Base-by-base conservation (phyloP, 2,329 filamentous ascomycete species). In the Diaporthe vexans region DNA sequence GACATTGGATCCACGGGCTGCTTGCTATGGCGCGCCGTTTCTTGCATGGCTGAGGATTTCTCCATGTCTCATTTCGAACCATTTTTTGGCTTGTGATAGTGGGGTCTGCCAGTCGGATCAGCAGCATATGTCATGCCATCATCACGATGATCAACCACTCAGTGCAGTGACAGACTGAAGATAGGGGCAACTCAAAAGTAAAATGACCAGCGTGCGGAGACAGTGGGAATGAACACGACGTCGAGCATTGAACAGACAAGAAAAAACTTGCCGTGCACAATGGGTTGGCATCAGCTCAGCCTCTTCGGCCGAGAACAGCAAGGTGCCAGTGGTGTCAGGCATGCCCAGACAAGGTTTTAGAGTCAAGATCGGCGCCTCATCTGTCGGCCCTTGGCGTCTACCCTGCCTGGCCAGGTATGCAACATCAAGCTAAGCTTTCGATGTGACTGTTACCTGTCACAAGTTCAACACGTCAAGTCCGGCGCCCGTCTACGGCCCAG, bases 31-130 rank as follows among this genome's bases (percentile, higher is more conserved):
- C 17, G 21, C 57, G 57, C 33, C 33, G 21, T 26, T n/a, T n/a
- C 40, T 13, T 65, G 59, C 59, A 67, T 51, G 26, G 61, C 43
- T 67, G 19, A 35, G 26, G 19, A 35, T 51, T 67, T 40, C 43
- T 67, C 43, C 43, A 52, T 51, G 61, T 67, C 26, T 59, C 54
- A 48, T 48, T 71, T 51, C 54, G 21, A 37, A 19, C 61, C 21
- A 29, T 37, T 40, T 19, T 67, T 37, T 67, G 33, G 69, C 69
- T 71, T 71, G 69, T 71, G 69, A 71, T 11, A 61, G 69, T 71
- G 69, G 69, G 37, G 13, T 33, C 43, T 26, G 10, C 48, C 54
- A 15, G 21, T 26, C 19, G 21, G 21, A 57, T 37, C n/a, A 19
- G 19, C 56, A 61, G 69, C 52, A 61, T 10, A 40, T 61, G 43